Base-by-base conservation (phyloP, 2,329 filamentous ascomycete genomes). In the Cladosporium oxysporum region DNA sequence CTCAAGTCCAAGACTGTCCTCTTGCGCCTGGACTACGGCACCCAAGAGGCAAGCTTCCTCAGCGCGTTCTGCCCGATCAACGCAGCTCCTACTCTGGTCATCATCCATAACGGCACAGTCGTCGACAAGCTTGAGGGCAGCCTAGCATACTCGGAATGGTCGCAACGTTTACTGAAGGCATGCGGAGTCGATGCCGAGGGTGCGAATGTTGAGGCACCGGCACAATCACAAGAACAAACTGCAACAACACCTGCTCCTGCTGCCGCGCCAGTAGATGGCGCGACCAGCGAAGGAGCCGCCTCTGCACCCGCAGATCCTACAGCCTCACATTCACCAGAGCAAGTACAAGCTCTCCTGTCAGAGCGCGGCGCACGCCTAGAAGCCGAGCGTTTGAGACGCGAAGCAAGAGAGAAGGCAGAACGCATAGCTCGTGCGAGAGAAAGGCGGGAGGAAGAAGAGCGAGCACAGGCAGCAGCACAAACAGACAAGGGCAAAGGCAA, bases 1-100 rank as follows among this genome's bases (percentile, higher is more conserved):
- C 21, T 63, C 50, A 26, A 63, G 21, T 53, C 50, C 41, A 86
- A 88, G 73, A 86, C 91, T 2, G 83, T 97, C 23, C 80, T 90
- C 8, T 82, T 97, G 26, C 87, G 89, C 60, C 82, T 97, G 26
- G 79, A 83, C 37, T 87, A 89, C 21, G 91, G 89, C 26, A 93
- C 91, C 1, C 86, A 90, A 70, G 93, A 97, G 80, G 92, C 92
- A 11, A 88, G 86, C 6, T 96, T 92, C 73, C 83, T 98, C 16
- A 86, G 89, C 11, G 91, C 91, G 55, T 91, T 97, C 73, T 96
- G 92, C 72, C 91, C 92, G 0, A 81, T 97, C n/a, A 85, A 87
- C 1, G 87, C 87, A 70, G 87, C 88, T n/a, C 93, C 94, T 0
- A 90, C 90, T 1, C 79, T 97, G 10, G 85, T 97, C 18, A 82